Evolutionary conservation across 768 basidiomycete genomes (phyloP), one percentile per base, ranked within the genome.

Genomic region (Suillus paluster): DNA sequence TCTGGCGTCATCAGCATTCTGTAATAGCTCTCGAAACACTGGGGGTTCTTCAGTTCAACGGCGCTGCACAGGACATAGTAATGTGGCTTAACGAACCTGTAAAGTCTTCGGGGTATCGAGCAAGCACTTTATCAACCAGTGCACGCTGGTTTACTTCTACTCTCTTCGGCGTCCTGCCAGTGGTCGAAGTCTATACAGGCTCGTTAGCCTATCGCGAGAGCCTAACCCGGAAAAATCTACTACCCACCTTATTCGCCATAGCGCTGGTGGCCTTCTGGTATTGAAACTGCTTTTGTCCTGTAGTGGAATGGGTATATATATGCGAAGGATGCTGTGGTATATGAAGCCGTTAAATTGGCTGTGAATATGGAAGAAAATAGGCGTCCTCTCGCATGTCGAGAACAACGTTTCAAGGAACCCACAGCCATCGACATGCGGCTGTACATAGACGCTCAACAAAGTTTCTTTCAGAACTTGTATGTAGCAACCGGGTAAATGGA

Each of bases 1-100:
- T 4, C 71, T 75, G 0, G 78, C 84, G 71, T 85, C 84, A 63
- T 85, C 84, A 17, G 85, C 83, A 69, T 86, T 86, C 68, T 86
- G 85, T 14, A 86, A 69, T 21, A 86, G 73, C 66, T 86, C 86
- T 56, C 86, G 71, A 59, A 82, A 80, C 39, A 85, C 82, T 75
- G 52, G 4, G n/a, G n/a, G 41, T 21, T 25, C 33, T n/a, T 27
- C 11, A 25, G 36, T 38, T n/a, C 5, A 10, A 38, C 23, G 17
- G 21, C 21, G 23, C 14, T 54, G 10, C 10, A 8, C 5, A 55
- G 42, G 42, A 17, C 9, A n/a, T n/a, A n/a, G 19, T 36, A 25
- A 33, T 25, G 23, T 25, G 15, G 36, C 5, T 19, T 9, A 17
- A 59, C 58, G 52, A 57, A 64, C 65, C 65, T 48, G 65, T 64